Evolutionary conservation across 2,329 filamentous ascomycete genomes (phyloP).

Genomic region (Westerdykella aurantiaca): DNA sequence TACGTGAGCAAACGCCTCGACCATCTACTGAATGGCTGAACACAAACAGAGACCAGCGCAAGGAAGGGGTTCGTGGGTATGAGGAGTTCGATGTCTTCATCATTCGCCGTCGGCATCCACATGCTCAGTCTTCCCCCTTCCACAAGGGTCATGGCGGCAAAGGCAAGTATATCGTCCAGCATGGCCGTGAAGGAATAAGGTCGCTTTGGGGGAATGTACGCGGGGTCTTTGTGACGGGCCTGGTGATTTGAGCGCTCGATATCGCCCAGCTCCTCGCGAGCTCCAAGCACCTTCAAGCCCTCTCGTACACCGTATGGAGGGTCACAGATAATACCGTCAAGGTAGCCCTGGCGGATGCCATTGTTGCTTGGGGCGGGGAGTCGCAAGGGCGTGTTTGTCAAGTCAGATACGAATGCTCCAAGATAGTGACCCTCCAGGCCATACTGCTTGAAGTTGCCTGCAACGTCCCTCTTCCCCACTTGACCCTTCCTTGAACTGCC

Average conservation of each 20-base stretch:
- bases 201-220: constrained; percentile 80
- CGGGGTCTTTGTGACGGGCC: constrained; percentile 28
- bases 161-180: constrained; percentile 82
- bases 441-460: constrained; percentile 82
- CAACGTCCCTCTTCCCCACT: constrained; percentile 43
- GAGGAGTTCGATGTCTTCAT: constrained; percentile 60
- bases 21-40: constrained; percentile 90
- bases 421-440: constrained; percentile 60
- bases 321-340: constrained; percentile 92
- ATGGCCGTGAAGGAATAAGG: constrained; percentile 90
- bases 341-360: constrained; percentile 42
- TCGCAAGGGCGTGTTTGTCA: constrained; percentile 76
- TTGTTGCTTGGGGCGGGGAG: constrained; percentile 8
- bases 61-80: constrained; percentile 73
- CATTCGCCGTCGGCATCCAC: constrained; percentile 86
- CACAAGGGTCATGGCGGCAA: constrained; percentile 70
- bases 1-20: constrained; percentile 86
- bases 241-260: constrained; percentile 21
- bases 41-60: constrained; percentile 67
- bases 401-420: constrained; percentile 76
- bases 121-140: constrained; percentile 76
- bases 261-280: constrained; percentile 49
- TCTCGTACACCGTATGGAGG: constrained; percentile 94
- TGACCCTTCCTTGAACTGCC: constrained; percentile 40
- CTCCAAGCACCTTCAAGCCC: constrained; percentile 80